phyloP scores from a whole-genome alignment of 129 eudicot genomes.

The Chrysanthemum seticuspe region DNA sequence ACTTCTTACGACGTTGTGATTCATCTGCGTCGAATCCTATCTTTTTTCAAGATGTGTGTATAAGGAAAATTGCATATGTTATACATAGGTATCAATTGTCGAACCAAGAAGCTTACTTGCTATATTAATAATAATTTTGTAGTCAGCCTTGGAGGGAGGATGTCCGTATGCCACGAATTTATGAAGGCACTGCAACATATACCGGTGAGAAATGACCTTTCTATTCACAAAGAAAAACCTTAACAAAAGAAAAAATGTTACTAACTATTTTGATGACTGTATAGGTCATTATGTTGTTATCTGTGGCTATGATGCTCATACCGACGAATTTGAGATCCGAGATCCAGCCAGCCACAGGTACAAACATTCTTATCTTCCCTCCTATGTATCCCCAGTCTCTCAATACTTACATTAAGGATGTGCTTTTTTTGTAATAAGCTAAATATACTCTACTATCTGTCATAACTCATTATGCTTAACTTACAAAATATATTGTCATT shows the following conservation, averaged over 20 bases:
- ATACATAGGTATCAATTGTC: background rate
- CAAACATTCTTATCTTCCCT: background rate
- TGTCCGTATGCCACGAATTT: conserved; percentile 54
- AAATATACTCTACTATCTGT: too few relatives aligned
- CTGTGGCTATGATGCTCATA: conserved; percentile 84
- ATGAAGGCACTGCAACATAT: conserved; percentile 54
- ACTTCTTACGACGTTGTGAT: background rate
- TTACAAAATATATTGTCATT: too few relatives aligned
- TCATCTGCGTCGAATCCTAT: too few relatives aligned
- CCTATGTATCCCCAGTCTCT: background rate
- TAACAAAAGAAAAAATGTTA: too few relatives aligned
- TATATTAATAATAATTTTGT: conserved; percentile 17
- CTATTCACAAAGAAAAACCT: background rate
- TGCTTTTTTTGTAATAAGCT: too few relatives aligned
- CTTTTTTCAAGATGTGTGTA: too few relatives aligned
- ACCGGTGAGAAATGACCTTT: conserved; percentile 58
- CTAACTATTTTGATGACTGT: conserved; percentile 13
- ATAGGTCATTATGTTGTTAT: conserved; percentile 90
- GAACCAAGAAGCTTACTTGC: conserved; percentile 17
- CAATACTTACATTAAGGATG: background rate
- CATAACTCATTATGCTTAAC: too few relatives aligned
- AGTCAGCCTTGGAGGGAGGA: conserved; percentile 78
- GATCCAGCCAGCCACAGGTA: conserved; percentile 99
- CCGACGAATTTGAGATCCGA: conserved; percentile 88
- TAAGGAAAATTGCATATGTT: background rate